phyloP scores from a whole-genome alignment of 495 filamentous ascomycete genomes.

The Apiosordaria backusii region DNA sequence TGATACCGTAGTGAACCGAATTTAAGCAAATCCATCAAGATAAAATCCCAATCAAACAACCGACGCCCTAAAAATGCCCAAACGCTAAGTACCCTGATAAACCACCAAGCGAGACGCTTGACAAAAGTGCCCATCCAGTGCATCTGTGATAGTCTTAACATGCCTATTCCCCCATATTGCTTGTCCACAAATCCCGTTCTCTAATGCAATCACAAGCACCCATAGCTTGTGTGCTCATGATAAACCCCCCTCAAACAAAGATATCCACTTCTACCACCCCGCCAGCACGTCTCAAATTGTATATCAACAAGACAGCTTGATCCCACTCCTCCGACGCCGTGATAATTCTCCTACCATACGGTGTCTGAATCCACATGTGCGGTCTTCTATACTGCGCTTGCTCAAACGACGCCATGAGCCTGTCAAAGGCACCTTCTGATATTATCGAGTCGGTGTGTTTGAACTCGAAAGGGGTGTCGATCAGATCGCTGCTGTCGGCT shows the following conservation, averaged over 20 bases:
- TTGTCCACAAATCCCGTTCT: too few relatives aligned
- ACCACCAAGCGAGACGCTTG: too few relatives aligned
- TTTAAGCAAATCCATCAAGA: too few relatives aligned
- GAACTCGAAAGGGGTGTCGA: conserved; percentile 2
- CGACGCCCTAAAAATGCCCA: too few relatives aligned
- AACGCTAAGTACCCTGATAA: too few relatives aligned
- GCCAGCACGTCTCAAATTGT: conserved; percentile 18
- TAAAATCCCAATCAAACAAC: too few relatives aligned
- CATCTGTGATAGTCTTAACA: too few relatives aligned
- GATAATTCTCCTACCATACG: conserved; percentile 9
- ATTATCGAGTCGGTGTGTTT: conserved; percentile 16
- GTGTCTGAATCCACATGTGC: conserved; percentile 15
- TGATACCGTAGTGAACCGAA: too few relatives aligned
- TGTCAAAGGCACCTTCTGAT: conserved; percentile 14
- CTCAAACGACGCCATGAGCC: conserved; percentile 16
- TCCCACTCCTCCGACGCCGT: conserved; percentile 18
- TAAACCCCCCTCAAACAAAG: conserved; percentile 18
- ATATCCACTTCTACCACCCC: conserved; percentile 21
- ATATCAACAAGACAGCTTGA: conserved; percentile 14
- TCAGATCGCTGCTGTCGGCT: conserved; percentile 14
- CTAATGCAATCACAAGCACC: too few relatives aligned
- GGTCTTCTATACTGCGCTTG: conserved; percentile 12
- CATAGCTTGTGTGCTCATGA: too few relatives aligned
- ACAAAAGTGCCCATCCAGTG: too few relatives aligned
- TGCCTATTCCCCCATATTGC: too few relatives aligned